Percentiles rank a stretch among this genome's conserved stretches.
Conservation (phyloP, 371 early-diverging fungal genomes). For the Capillidium heterosporum region DNA sequence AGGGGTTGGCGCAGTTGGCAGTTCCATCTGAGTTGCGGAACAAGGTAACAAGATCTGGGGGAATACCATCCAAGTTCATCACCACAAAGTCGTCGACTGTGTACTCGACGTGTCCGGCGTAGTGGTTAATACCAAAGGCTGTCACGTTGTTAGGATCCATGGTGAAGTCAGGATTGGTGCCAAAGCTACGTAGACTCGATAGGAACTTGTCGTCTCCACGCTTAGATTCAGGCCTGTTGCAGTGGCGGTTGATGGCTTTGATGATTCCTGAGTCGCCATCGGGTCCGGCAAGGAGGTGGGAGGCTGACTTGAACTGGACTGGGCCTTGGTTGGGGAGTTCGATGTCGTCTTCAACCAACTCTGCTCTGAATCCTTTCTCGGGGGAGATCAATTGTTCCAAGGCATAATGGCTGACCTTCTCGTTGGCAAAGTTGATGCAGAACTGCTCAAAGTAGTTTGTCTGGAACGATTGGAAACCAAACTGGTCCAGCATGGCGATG, state of each 20-base stretch:
- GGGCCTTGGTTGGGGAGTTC: neutral
- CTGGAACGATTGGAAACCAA: conserved; percentile 32
- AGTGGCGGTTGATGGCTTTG: conserved; percentile 27
- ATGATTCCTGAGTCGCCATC: conserved; percentile 30
- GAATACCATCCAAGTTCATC: conserved; percentile 30
- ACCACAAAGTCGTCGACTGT: conserved; percentile 21
- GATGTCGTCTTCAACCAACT: neutral
- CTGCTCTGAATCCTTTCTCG: neutral
- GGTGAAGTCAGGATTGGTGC: conserved; percentile 21
- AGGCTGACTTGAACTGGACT: conserved; percentile 11
- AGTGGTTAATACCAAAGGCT: conserved; percentile 21
- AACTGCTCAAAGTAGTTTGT: conserved; percentile 55
- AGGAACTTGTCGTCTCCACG: conserved; percentile 18
- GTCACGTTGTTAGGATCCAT: conserved; percentile 25
- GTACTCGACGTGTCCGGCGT: conserved; percentile 27
- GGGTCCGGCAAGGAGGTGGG: conserved; percentile 14
- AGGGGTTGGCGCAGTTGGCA: conserved; percentile 27
- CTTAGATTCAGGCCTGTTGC: conserved; percentile 15
- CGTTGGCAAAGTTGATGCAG: conserved; percentile 59
- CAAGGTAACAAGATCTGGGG: conserved; percentile 71
- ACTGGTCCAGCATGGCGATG: conserved; percentile 49
- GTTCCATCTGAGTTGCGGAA: conserved; percentile 51
- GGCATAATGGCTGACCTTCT: conserved; percentile 51
- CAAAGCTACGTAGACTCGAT: conserved; percentile 17
- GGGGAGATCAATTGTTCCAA: conserved; percentile 8